Conservation (phyloP, 768 basidiomycete species). For the Hygrophorus russula region DNA sequence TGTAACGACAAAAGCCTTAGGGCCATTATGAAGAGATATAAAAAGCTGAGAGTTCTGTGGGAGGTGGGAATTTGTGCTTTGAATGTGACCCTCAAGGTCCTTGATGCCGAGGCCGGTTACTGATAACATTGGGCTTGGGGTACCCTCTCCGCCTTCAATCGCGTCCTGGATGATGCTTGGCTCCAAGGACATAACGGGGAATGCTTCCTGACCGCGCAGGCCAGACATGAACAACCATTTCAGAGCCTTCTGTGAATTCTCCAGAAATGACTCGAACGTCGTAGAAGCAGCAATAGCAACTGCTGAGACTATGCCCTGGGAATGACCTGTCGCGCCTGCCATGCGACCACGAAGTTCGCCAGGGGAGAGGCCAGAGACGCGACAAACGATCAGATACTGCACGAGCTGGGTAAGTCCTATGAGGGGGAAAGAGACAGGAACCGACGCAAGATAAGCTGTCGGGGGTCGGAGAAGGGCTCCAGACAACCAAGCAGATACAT, state of each 20-base stretch:
- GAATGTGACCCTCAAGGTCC: slow-evolving; percentile 72
- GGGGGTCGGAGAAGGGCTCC: slow-evolving; percentile 63
- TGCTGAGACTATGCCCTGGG: slow-evolving; percentile 95
- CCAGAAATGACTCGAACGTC: slow-evolving; percentile 61
- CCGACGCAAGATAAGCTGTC: slow-evolving; percentile 77
- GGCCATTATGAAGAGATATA: slow-evolving; percentile 89
- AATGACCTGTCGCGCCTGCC: slow-evolving; percentile 90
- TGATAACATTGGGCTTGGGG: slow-evolving; percentile 87
- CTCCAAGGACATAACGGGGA: slow-evolving; percentile 86
- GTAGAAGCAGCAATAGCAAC: slow-evolving; percentile 74
- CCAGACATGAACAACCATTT: slow-evolving; percentile 92
- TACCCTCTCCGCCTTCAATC: slow-evolving; percentile 87
- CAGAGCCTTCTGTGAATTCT: slow-evolving; percentile 74
- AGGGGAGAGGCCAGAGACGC: slow-evolving; percentile 64
- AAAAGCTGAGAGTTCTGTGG: slow-evolving; percentile 65
- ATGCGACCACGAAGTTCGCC: slow-evolving; percentile 70
- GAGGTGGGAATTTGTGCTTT: slow-evolving; percentile 81
- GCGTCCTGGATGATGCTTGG: slow-evolving; percentile 81
- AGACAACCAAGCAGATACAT: slow-evolving; percentile 77
- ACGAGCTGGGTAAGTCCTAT: slow-evolving; percentile 94
- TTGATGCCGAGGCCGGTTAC: slow-evolving; percentile 72
- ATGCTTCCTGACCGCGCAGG: slow-evolving; percentile 86
- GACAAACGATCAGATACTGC: slow-evolving; percentile 80
- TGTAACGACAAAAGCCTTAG: slow-evolving; percentile 84
- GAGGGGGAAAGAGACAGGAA: slow-evolving; percentile 89